These are phyloP conservation scores for cucumber (Cucumis sativus) DNA, from an alignment of 306 rosid species.

Conservation along the genomic window DNA sequence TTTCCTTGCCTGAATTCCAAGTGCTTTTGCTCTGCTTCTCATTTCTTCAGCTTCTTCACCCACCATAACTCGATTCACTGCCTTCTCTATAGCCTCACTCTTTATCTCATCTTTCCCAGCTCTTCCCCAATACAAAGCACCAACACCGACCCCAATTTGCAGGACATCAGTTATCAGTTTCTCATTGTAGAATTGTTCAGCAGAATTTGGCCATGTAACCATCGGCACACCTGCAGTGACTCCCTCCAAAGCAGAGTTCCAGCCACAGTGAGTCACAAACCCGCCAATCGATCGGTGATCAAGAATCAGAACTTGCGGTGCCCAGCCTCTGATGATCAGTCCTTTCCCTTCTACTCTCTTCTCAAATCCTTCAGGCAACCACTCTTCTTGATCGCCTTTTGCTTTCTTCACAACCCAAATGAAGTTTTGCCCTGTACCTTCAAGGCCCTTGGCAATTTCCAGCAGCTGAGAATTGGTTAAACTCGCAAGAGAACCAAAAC, in stretches of 20 bases:
- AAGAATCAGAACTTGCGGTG: conserved; percentile 29
- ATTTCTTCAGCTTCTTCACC: conserved; percentile 25
- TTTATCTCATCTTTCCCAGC: conserved; percentile 11
- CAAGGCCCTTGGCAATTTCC: conserved; percentile 22
- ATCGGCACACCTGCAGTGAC: conserved; percentile 24
- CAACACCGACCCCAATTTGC: conserved; percentile 22
- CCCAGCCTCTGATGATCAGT: conserved; percentile 29
- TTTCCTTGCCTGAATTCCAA: conserved; percentile 14
- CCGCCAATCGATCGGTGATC: conserved; percentile 24
- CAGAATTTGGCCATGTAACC: conserved; percentile 32
- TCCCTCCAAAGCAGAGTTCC: conserved; percentile 34
- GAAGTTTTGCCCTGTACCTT: conserved; percentile 17
- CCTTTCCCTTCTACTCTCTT: conserved; percentile 22
- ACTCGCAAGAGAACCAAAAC: conserved; percentile 20
- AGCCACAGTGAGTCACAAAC: conserved; percentile 41
- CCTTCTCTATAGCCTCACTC: conserved; percentile 22
- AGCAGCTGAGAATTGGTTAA: conserved; percentile 9
- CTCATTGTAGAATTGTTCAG: conserved; percentile 34
- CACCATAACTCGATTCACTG: conserved; percentile 22
- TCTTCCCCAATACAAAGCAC: conserved; percentile 9
- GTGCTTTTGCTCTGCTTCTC: conserved; percentile 16
- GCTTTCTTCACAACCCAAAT: conserved; percentile 28
- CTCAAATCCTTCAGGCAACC: conserved; percentile 26
- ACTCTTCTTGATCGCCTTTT: neutral
- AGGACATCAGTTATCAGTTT: conserved; percentile 22